Percentiles rank a stretch among this genome's conserved stretches.
phyloP scores from a whole-genome alignment of 169 alveolate genomes.

The Perkinsus chesapeaki region DNA sequence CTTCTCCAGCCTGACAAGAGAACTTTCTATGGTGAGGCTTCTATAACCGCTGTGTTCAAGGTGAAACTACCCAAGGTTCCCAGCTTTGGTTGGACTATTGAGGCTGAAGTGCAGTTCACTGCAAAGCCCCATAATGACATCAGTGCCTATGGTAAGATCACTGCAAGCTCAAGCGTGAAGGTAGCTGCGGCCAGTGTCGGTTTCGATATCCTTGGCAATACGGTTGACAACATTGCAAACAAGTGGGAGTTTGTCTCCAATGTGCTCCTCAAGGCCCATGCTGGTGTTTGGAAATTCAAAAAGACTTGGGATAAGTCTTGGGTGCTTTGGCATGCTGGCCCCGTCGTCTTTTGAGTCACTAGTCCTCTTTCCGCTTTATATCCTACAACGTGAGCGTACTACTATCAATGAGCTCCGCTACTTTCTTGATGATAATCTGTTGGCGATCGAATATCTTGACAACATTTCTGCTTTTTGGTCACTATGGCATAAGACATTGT shows the following conservation, averaged over 20 bases:
- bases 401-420: no score
- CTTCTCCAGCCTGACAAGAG: not conserved
- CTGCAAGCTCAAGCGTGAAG: not conserved
- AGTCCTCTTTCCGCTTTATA: no score
- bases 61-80: not conserved
- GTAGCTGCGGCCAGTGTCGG: not conserved
- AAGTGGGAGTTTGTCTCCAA: not conserved
- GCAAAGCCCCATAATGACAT: not conserved
- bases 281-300: not conserved
- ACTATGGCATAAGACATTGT: no score
- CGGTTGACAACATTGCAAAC: not conserved
- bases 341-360: no score
- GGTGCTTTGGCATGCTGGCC: not conserved
- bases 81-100: not conserved
- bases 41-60: not conserved
- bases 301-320: not conserved
- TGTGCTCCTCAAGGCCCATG: not conserved
- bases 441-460: no score
- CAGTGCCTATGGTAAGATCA: not conserved
- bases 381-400: no score
- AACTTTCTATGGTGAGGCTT: not conserved
- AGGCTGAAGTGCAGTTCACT: not conserved
- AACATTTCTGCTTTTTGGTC: no score
- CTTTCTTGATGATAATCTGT: no score
- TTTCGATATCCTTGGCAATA: not conserved